These are phyloP conservation scores for Xylaria curta DNA, from an alignment of 495 filamentous ascomycete species.

Conservation along the genomic window DNA sequence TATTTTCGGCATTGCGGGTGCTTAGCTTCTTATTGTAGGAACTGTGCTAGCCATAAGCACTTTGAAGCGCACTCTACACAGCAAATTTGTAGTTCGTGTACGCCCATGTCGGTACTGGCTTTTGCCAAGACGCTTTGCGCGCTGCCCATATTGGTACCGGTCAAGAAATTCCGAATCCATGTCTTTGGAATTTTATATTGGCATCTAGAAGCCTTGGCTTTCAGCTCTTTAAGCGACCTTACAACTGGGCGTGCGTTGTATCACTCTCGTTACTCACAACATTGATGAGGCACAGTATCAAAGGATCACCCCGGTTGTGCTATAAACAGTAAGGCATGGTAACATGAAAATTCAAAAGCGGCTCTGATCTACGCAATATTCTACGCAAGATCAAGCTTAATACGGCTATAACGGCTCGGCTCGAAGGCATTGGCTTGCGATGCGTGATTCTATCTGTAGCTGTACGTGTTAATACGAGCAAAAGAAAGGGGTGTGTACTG, in stretches of 20 bases:
- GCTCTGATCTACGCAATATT: background rate
- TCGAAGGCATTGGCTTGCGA: background rate
- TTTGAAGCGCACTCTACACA: background rate
- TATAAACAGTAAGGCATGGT: background rate
- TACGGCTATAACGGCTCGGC: background rate
- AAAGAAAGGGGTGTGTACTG: background rate
- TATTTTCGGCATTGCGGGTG: background rate
- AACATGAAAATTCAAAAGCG: background rate
- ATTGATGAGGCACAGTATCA: background rate
- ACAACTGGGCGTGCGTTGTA: background rate
- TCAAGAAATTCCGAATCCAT: background rate
- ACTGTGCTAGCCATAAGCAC: background rate
- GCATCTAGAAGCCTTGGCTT: background rate
- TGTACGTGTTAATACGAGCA: background rate
- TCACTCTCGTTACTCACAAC: background rate
- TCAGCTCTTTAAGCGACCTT: background rate
- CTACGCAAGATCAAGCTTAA: background rate
- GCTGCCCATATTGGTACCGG: background rate
- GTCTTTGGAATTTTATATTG: background rate
- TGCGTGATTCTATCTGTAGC: background rate
- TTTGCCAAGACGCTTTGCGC: background rate
- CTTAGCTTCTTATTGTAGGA: background rate
- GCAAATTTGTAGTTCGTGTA: background rate
- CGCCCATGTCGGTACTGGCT: background rate
- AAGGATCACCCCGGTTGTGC: background rate